Base-by-base conservation (phyloP, 1,284 basidiomycete genomes). In the Anthracocystis walkeri region DNA sequence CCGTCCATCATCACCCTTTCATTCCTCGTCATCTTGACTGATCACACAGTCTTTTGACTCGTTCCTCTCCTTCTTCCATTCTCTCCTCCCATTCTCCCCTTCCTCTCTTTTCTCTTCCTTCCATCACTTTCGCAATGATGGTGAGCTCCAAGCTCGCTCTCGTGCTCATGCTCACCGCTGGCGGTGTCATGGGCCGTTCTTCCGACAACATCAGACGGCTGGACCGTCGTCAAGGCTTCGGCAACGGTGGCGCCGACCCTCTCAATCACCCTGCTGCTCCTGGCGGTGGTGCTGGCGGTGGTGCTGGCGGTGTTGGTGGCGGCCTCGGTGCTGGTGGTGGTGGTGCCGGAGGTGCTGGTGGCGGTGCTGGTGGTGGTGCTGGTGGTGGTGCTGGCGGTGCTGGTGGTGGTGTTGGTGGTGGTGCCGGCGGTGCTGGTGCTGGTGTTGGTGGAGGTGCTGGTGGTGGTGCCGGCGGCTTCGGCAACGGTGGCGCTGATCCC, bases 141-240 rank as follows among this genome's bases (percentile, higher is more conserved):
- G 63, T 71, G 62, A 55, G 63, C 54, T 60, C 58, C 12, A 71
- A 65, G 58, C 68, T 65, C 31, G 68, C 63, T 38, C 55, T 71
- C 23, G 51, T 62, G 55, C 62, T 71, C 62, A 45, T 71, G 58
- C 55, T 71, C 68, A 71, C 68, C 58, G 68, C 68, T 65, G 63
- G 62, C 68, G 58, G 68, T 71, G 68, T 21, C 55, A 51, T 71
- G 58, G 51, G 51, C 50, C 55, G 55, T 54, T 44, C 54, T 46
- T 58, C 58, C 41, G 8, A 59, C 53, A 45, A 38, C 29, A 7
- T 55, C 18, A 55, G 45, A 41, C 67, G 62, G 54, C 62, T 55
- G 62, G 67, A 70, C 53, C 62, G 67, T 61, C 67, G 51, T 35
- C 35, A 48, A 21, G 57, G 49, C 27, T 65, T 44, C 16, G 58